Base-by-base conservation (phyloP, 306 rosid genomes). In the Mimosa bimucronata region DNA sequence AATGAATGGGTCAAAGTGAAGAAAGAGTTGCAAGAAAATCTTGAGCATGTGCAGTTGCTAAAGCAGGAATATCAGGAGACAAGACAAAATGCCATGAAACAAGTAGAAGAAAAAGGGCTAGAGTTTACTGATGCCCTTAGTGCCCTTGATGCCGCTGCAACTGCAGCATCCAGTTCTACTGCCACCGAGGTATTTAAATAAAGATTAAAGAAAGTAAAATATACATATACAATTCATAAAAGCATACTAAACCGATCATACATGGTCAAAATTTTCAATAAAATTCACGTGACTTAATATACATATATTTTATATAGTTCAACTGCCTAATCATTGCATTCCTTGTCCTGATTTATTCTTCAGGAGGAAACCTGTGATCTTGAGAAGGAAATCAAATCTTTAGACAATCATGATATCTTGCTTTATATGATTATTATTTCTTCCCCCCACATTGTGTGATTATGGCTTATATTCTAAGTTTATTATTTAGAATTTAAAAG, bases 1-100 rank as follows among this genome's bases (percentile, higher is more conserved):
- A 66, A 34, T 66, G 71, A 66, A 34, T 66, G 45, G 71, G 19
- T 18, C 30, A 34, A 66, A n/a, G 71, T 18, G 45, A 66, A 66
- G 70, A 65, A 18, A 65, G 45, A 18, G 26, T 42, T 69, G 34
- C 53, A 69, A 45, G 40, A 26, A 15, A 44, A 45, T 58, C 41
- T 10, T 5, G 75, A 71, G 23, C 58, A 13, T 16, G 25, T 45
- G 25, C 41, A 15, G 30, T n/a, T 25, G 75, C 75, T 45, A 0
- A 45, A 44, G 71, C 6, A 16, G 71, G 25, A 34, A 16, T 66
- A 25, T 66, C 45, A 66, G 2, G 71, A 66, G 71, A 34, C 26
- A 31, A 66, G 45, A 18, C 7, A 18, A 66, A 66, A 13, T 31
- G 71, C 45, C 5, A 34, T 7, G 45, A 31, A 25, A 7, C 45